phyloP scores from a whole-genome alignment of 345 rosid genomes.

The Salix caprea region DNA sequence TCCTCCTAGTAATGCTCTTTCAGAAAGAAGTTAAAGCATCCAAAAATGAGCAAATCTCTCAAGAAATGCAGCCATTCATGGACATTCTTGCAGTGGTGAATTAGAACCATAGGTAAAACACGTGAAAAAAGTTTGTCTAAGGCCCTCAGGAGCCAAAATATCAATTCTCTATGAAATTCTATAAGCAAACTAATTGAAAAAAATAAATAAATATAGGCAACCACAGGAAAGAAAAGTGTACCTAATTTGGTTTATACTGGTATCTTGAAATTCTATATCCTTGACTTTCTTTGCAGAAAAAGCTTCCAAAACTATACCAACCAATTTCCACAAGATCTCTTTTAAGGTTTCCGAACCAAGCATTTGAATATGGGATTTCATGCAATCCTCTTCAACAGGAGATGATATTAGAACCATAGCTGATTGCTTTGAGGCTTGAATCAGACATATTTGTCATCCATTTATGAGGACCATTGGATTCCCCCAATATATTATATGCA shows the following conservation, averaged over 20 bases:
- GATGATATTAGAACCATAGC: conserved; percentile 71
- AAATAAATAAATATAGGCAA: neutral
- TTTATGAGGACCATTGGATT: conserved; percentile 54
- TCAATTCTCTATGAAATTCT: neutral
- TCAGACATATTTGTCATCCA: conserved; percentile 93
- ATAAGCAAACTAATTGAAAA: neutral
- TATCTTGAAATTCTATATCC: conserved; percentile 4
- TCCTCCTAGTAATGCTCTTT: conserved; percentile 27
- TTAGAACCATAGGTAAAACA: neutral
- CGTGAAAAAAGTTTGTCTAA: neutral
- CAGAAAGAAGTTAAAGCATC: no score
- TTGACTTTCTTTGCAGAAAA: conserved; percentile 10
- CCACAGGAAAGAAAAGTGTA: neutral
- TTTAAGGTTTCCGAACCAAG: neutral
- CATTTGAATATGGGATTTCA: neutral
- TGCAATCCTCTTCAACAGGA: conserved; percentile 45
- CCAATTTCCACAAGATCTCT: neutral
- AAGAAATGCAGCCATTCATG: neutral
- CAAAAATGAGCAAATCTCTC: neutral
- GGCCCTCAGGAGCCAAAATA: neutral
- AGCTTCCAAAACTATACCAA: neutral
- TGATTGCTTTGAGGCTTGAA: conserved; percentile 66
- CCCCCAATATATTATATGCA: conserved; percentile 73
- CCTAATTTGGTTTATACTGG: conserved; percentile 3
- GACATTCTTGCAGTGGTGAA: neutral